Evolutionary conservation across 371 early-diverging fungal species (phyloP), one percentile per base, ranked within the genome.

Genomic region (Chytridiales sp.): DNA sequence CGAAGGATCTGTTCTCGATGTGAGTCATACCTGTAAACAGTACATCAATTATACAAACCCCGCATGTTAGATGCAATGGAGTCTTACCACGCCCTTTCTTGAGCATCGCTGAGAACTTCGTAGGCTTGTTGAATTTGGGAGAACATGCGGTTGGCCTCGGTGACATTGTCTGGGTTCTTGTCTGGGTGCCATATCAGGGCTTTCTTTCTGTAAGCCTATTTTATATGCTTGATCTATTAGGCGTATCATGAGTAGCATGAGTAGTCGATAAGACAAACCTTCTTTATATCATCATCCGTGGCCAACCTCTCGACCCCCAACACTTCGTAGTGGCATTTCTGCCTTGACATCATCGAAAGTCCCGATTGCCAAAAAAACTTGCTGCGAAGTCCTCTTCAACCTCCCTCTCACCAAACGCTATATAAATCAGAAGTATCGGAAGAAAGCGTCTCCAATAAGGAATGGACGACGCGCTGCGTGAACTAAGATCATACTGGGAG

Each of bases 131-230:
- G 92, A 42, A 96, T 88, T 60, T 87, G 73, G 0, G 91, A 84
- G 79, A 97, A 97, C 46, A 83, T 75, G 35, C 82, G 77, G 6
- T 92, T 94, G 2, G 95, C 89, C 71, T 92, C 93, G 49, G 91
- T 88, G 8, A 86, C 71, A 50, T 86, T 73, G 62, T 88, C 83
- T 29, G 78, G 81, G 79, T 97, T 95, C 70, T 95, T 95, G 78
- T 97, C 95, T 38, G 96, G 96, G 70, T 95, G 95, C 85, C 87
- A 87, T 60, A 85, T 73, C 21, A 97, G 74, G 5, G 97, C 96
- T 63, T 89, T 87, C 35, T 42, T 15, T 5, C 5, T 6, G 21
- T 17, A 21, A 1, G 44, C 17, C 4, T 1, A 30, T 8, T 17
- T 42, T 15, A 13, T 30, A 21, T 35, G 22, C 41, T 47, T 35